Conservation (phyloP, 2,329 filamentous ascomycete genomes). For the Fusarium sp. region DNA sequence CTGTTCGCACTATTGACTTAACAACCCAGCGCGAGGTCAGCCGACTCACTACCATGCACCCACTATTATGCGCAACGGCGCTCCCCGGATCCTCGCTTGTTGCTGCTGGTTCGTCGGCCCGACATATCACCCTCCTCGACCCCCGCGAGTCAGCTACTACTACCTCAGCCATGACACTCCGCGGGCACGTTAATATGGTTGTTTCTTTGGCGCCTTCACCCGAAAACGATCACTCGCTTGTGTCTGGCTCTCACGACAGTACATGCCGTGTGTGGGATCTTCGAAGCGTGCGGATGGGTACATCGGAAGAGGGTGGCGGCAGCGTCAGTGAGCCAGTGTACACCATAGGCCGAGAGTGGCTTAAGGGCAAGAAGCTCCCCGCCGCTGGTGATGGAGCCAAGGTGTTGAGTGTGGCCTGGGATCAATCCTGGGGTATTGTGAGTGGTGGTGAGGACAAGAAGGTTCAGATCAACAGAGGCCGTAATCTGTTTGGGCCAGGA, state of each 20-base stretch:
- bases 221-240: conserved; percentile 81
- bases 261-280: conserved; percentile 96
- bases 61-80: conserved; percentile 81
- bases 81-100: conserved; percentile 72
- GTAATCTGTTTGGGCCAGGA: conserved; percentile 58
- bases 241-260: conserved; percentile 90
- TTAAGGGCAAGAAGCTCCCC: conserved; percentile 70
- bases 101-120: conserved; percentile 81
- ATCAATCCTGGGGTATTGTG: conserved; percentile 86
- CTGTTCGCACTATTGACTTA: conserved; percentile 89
- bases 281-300: conserved; percentile 71
- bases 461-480: conserved; percentile 87
- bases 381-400: conserved; percentile 86
- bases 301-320: conserved; percentile 69
- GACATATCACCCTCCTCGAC: conserved; percentile 93
- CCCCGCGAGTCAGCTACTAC: conserved; percentile 80
- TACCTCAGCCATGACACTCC: conserved; percentile 88
- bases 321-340: conserved; percentile 79
- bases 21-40: conserved; percentile 82
- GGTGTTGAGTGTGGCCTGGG: conserved; percentile 90
- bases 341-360: conserved; percentile 78
- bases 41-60: conserved; percentile 83
- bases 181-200: conserved; percentile 85
- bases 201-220: conserved; percentile 61
- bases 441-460: conserved; percentile 93